Conservation (phyloP, 345 rosid genomes). For the Brassica carinata region DNA sequence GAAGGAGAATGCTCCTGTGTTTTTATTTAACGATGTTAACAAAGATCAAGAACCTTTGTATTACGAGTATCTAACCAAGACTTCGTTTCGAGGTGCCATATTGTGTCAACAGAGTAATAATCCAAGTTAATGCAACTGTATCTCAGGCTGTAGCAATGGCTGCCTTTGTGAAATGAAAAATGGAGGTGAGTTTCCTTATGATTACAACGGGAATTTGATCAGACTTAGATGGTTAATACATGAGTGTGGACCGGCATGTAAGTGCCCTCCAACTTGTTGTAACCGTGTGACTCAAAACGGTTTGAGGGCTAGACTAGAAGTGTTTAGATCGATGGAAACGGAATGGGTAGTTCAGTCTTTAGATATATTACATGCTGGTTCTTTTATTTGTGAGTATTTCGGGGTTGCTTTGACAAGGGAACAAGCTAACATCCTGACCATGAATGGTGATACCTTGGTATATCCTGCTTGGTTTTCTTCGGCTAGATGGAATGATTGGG, state of each 20-base stretch:
- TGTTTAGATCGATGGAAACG: constrained; percentile 83
- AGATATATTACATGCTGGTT: constrained; percentile 86
- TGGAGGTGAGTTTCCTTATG: constrained; percentile 83
- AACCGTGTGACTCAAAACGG: constrained; percentile 84
- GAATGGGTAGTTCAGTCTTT: constrained; percentile 94
- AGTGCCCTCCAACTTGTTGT: constrained; percentile 74
- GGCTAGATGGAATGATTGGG: constrained; percentile 80
- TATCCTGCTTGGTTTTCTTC: constrained; percentile 71
- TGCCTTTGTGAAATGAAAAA: constrained; percentile 76
- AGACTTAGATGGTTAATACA: constrained; percentile 76
- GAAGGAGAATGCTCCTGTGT: constrained; percentile 66
- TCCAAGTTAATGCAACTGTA: constrained; percentile 75
- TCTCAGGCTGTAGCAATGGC: constrained; percentile 60
- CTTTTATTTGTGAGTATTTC: constrained; percentile 85
- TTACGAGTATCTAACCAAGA: constrained; percentile 66
- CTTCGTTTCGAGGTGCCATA: constrained; percentile 64
- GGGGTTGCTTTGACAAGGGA: constrained; percentile 89
- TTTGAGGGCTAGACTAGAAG: constrained; percentile 67
- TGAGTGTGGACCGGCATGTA: constrained; percentile 80
- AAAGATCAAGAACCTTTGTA: constrained; percentile 71
- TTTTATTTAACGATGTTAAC: constrained; percentile 79
- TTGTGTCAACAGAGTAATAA: constrained; percentile 38
- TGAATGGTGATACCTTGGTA: constrained; percentile 79
- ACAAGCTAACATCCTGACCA: constrained; percentile 72
- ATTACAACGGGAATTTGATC: constrained; percentile 59